phyloP scores from a whole-genome alignment of 352 stramenopile species.

The Globisporangium acanthophoron region DNA sequence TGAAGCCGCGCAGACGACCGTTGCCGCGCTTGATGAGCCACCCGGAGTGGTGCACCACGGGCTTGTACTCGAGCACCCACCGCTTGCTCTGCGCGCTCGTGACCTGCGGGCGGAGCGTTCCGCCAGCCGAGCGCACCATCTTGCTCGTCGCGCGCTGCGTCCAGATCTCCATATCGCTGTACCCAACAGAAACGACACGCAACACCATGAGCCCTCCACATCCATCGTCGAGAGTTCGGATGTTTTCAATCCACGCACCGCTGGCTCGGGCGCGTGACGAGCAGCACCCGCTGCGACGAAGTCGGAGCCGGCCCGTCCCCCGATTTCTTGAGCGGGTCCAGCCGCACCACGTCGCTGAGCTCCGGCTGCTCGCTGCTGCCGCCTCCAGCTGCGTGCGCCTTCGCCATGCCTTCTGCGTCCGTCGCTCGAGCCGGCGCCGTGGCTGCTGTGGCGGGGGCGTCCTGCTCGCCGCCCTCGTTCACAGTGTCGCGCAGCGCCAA shows the following conservation, averaged over 20 bases:
- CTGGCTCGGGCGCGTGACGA: conserved; percentile 69
- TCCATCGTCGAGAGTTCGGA: not conserved
- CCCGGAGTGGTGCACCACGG: conserved; percentile 71
- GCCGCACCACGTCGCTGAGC: conserved; percentile 8
- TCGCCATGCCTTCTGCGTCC: not conserved
- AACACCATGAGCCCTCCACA: no score
- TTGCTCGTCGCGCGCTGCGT: conserved; percentile 71
- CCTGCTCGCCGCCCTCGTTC: conserved; percentile 44
- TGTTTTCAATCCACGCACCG: conserved; percentile 20
- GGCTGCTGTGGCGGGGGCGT: not conserved
- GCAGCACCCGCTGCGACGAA: conserved; percentile 46
- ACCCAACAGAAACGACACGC: not conserved
- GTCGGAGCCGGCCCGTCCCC: not conserved
- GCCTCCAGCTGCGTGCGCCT: not conserved
- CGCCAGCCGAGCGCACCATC: conserved; percentile 57
- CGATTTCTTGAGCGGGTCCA: conserved; percentile 8
- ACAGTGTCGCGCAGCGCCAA: conserved; percentile 59
- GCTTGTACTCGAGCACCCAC: conserved; percentile 82
- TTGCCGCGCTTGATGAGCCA: conserved; percentile 86
- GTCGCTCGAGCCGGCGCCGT: not conserved
- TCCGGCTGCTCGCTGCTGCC: conserved; percentile 7
- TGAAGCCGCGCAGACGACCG: conserved; percentile 70
- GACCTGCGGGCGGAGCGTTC: conserved; percentile 31
- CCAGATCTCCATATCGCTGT: conserved; percentile 77
- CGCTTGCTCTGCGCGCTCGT: conserved; percentile 55